Evolutionary conservation across 2,329 filamentous ascomycete genomes (phyloP).

Genomic region (Beauveria caledonica): DNA sequence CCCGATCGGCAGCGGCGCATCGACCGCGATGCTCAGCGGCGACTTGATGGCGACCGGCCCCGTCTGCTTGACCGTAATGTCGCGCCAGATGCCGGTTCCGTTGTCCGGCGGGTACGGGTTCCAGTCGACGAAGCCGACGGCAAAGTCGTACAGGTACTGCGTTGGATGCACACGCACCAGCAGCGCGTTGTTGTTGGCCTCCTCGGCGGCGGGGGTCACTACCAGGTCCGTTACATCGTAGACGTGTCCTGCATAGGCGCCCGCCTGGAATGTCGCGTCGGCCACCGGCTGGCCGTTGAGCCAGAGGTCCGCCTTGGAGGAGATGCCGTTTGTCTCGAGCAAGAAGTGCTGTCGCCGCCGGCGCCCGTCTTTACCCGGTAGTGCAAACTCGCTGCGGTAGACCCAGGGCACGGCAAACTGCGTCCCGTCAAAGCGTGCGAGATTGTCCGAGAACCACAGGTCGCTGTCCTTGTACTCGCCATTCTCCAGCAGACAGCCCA

Average conservation of each 20-base stretch:
- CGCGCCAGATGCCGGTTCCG: constrained; percentile 54
- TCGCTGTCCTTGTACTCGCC: constrained; percentile 43
- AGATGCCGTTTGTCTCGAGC: constrained; percentile 51
- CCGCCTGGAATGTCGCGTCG: constrained; percentile 39
- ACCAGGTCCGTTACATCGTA: constrained; percentile 46
- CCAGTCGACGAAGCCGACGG: constrained; percentile 54
- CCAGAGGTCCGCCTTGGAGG: constrained; percentile 51
- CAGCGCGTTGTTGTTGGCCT: constrained; percentile 43
- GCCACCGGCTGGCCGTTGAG: constrained; percentile 48
- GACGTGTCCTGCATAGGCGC: constrained; percentile 46
- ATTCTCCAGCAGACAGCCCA: constrained; percentile 47
- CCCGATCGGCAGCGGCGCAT: constrained; percentile 24
- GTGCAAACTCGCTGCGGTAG: constrained; percentile 45
- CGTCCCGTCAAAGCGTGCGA: constrained; percentile 31
- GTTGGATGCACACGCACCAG: constrained; percentile 48
- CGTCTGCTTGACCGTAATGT: constrained; percentile 47
- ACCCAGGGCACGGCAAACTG: constrained; percentile 50
- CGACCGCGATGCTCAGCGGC: constrained; percentile 35
- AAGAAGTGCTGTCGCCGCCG: constrained; percentile 39
- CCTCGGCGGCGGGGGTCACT: constrained; percentile 17
- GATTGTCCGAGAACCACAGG: constrained; percentile 47
- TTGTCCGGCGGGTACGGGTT: constrained; percentile 55
- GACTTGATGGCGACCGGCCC: constrained; percentile 40
- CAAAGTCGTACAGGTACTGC: constrained; percentile 50
- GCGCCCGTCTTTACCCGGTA: constrained; percentile 18